phyloP scores from a whole-genome alignment of 176 grass and related monocot species.

The Rhynchospora tenuis region DNA sequence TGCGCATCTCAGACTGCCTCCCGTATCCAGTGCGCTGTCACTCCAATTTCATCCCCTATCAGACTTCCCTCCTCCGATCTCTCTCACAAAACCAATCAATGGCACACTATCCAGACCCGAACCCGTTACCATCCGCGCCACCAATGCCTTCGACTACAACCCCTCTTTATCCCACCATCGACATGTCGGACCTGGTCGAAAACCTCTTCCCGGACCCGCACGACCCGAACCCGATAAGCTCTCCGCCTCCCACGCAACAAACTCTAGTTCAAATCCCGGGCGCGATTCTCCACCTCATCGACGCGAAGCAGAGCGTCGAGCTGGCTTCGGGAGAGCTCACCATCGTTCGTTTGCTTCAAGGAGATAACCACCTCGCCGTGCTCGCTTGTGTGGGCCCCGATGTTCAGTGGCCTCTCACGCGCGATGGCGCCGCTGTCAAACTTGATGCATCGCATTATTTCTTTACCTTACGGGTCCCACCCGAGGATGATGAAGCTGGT shows the following conservation, averaged over 20 bases:
- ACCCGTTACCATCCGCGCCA: constrained; percentile 37
- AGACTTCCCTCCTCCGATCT: not conserved
- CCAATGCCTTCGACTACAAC: constrained; percentile 12
- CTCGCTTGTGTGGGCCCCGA: constrained; percentile 29
- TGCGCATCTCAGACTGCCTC: not conserved
- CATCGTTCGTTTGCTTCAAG: constrained; percentile 56
- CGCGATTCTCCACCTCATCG: constrained; percentile 64
- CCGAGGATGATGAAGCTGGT: constrained; percentile 34
- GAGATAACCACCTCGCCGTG: constrained; percentile 50
- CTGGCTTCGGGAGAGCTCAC: constrained; percentile 59
- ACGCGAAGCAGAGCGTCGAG: constrained; percentile 54
- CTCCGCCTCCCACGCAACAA: constrained; percentile 28
- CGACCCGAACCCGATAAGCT: not conserved
- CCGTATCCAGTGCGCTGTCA: not conserved
- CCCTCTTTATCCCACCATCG: constrained; percentile 45
- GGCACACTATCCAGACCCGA: not conserved
- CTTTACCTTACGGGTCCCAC: constrained; percentile 63
- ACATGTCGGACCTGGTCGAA: constrained; percentile 46
- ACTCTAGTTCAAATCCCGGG: constrained; percentile 39
- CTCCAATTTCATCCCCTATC: not conserved
- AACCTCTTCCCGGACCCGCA: constrained; percentile 19
- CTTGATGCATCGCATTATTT: constrained; percentile 73
- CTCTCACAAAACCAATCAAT: not conserved
- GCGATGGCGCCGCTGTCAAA: constrained; percentile 62
- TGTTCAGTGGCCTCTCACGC: constrained; percentile 67